Base-by-base conservation (phyloP, 352 stramenopile species). In the Phytophthora hybrid region DNA sequence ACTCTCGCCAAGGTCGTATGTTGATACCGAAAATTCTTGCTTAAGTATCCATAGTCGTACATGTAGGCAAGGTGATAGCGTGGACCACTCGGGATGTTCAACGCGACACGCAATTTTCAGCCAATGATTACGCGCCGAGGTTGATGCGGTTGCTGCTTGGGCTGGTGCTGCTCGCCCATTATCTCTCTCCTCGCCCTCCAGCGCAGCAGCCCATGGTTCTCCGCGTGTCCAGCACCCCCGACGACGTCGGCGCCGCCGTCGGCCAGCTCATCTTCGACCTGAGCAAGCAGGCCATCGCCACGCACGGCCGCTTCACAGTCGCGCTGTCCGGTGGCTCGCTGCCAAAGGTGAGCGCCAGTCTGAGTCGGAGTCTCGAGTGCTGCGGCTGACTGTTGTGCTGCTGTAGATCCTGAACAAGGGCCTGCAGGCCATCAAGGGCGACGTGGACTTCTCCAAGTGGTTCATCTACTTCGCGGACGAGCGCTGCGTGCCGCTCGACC, bases 381-480 rank as follows among this genome's bases (percentile, higher is more conserved):
- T 21, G 10, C 9, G 4, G 6, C 16, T 63, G 26, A 34, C 31
- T 32, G 21, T 31, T 32, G 16, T 51, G 44, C 44, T 54, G 53
- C 49, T 59, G 9, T 70, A 95, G 88, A 95, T 94, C 63, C 65
- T 96, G 34, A 91, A 93, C 77, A 94, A 94, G 71, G 85, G 88
- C 4, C 76, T 98, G n/a, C 59, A 80, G 13, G 67, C 77, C 47
- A 88, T 98, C 57, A 87, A 94, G 52, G 78, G 82, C 44, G 83
- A 87, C 64, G 78, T 98, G 31, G 90, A 99, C 64, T 99, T 97
- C 78, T 87, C 91, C 55, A 98, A 98, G 70, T 99, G 97, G 95
- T 93, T 98, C 66, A 92, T 99, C n/a, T 97, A 98, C 76, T 98
- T 99, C 73, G 97, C 97, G 3, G 98, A 99, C 79, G 98, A 99